phyloP scores from a whole-genome alignment of 306 rosid genomes.

The Pterocarpus macrocarpus region DNA sequence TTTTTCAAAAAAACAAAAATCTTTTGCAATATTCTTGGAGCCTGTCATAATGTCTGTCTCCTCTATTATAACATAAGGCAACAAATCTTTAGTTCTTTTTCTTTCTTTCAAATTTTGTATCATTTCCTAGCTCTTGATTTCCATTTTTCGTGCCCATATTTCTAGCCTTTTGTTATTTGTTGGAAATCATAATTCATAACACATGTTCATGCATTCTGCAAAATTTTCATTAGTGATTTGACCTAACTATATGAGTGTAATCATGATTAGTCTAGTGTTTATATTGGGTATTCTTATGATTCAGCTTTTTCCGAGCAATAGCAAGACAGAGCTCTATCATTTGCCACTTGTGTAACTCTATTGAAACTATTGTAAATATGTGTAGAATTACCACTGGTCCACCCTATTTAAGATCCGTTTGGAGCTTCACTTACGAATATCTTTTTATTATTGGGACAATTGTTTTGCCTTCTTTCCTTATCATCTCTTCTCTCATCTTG shows the following conservation, averaged over 20 bases:
- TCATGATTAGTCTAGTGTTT: conserved; percentile 14
- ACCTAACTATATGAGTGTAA: conserved; percentile 21
- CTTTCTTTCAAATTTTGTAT: background rate
- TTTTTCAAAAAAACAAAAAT: background rate
- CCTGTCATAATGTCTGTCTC: conserved; percentile 17
- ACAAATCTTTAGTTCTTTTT: background rate
- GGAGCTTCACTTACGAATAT: background rate
- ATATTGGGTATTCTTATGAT: conserved; percentile 34
- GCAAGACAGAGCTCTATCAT: background rate
- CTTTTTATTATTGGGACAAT: conserved; percentile 25
- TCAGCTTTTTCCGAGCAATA: conserved; percentile 22
- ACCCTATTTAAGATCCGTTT: conserved; percentile 5
- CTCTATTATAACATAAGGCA: background rate
- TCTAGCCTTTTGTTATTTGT: background rate
- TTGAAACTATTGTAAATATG: conserved; percentile 4
- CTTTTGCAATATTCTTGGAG: conserved; percentile 5
- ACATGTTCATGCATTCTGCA: background rate
- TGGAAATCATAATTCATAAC: conserved; percentile 14
- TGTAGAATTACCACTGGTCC: background rate
- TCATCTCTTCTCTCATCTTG: conserved; percentile 38
- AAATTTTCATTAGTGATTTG: conserved; percentile 13
- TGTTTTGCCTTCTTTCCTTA: background rate
- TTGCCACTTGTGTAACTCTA: conserved; percentile 8
- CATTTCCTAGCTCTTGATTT: background rate
- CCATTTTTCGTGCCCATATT: background rate